These are phyloP conservation scores for Ascochyta fabae DNA, from an alignment of 2,329 filamentous ascomycete genomes.

Conservation along the genomic window DNA sequence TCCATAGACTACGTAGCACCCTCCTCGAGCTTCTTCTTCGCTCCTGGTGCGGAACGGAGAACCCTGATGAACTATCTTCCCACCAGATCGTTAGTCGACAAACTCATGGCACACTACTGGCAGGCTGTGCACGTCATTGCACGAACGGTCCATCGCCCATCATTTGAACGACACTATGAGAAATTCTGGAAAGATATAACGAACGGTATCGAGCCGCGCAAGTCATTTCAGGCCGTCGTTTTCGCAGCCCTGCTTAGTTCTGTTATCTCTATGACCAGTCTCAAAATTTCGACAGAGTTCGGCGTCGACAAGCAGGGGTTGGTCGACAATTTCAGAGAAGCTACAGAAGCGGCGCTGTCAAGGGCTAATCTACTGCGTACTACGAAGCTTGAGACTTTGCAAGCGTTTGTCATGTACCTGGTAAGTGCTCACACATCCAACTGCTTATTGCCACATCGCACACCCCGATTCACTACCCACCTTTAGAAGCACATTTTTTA, in stretches of 20 bases:
- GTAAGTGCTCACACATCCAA: constrained; percentile 54
- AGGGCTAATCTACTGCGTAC: constrained; percentile 75
- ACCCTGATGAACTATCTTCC: constrained; percentile 68
- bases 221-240: constrained; percentile 71
- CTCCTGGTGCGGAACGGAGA: constrained; percentile 52
- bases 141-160: constrained; percentile 70
- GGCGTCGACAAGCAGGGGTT: constrained; percentile 63
- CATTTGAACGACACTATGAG: constrained; percentile 69
- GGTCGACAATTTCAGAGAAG: constrained; percentile 62
- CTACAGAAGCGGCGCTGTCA: constrained; percentile 70
- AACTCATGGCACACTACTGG: constrained; percentile 71
- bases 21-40: constrained; percentile 71
- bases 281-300: constrained; percentile 59
- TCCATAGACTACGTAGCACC: constrained; percentile 72
- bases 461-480: too few species aligned
- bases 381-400: constrained; percentile 75
- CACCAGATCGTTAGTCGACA: constrained; percentile 62
- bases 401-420: constrained; percentile 79
- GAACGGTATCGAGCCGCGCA: constrained; percentile 65
- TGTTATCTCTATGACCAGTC: constrained; percentile 68
- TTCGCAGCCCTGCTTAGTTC: constrained; percentile 75
- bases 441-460: too few species aligned
- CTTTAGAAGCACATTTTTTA: neutral
- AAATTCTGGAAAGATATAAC: constrained; percentile 69
- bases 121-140: constrained; percentile 71